phyloP scores from a whole-genome alignment of 2,329 filamentous ascomycete species.

The Clarireedia sp. region DNA sequence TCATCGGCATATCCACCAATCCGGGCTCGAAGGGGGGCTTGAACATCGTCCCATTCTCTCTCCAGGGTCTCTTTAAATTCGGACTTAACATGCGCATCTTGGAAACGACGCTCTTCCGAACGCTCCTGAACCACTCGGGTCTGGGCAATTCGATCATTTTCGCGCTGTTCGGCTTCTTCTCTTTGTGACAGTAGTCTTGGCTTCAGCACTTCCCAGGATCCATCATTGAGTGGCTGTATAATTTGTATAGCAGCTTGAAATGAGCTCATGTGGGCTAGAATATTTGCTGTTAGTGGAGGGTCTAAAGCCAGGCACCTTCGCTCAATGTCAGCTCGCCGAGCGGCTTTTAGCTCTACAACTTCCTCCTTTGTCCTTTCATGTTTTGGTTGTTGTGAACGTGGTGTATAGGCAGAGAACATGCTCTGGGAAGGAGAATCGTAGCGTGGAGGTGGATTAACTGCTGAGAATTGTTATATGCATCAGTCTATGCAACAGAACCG shows the following conservation, averaged over 20 bases:
- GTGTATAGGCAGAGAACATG: conserved; percentile 21
- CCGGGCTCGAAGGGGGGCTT: conserved; percentile 57
- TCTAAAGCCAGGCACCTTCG: conserved; percentile 56
- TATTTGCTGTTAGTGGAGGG: conserved; percentile 54
- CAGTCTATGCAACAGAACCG: conserved; percentile 3
- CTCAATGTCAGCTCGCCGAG: conserved; percentile 63
- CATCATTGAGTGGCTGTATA: conserved; percentile 57
- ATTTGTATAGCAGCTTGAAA: conserved; percentile 69
- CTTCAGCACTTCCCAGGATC: conserved; percentile 61
- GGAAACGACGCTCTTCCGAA: conserved; percentile 25
- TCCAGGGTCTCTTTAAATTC: conserved; percentile 53
- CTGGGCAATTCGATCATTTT: conserved; percentile 34
- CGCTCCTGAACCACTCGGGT: conserved; percentile 32
- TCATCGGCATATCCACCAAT: conserved; percentile 63
- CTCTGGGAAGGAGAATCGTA: conserved; percentile 28
- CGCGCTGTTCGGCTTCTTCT: conserved; percentile 52
- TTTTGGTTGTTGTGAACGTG: conserved; percentile 23
- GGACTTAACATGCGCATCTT: conserved; percentile 32
- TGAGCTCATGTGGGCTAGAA: conserved; percentile 62
- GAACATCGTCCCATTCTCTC: conserved; percentile 62
- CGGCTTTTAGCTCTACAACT: conserved; percentile 54
- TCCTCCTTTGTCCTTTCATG: conserved; percentile 53
- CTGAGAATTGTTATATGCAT: conserved; percentile 3
- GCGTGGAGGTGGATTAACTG: conserved; percentile 20
- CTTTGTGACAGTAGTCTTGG: conserved; percentile 60